Evolutionary conservation across 768 basidiomycete species (phyloP).

Genomic region (Leccinum subtestaceum): DNA sequence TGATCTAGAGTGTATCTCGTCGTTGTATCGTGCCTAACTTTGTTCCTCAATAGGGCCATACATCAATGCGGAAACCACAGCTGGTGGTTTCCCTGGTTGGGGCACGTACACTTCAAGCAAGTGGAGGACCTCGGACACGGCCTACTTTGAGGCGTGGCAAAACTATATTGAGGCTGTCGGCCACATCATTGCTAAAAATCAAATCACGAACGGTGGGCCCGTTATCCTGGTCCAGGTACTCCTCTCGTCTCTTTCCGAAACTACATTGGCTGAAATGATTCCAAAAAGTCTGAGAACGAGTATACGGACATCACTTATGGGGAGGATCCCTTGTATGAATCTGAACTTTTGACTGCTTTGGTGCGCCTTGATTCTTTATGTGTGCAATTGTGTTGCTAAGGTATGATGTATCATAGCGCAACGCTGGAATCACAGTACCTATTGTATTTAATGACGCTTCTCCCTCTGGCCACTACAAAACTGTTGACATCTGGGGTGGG

Average conservation of each 20-base stretch:
- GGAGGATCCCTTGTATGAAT: slow-evolving; percentile 44
- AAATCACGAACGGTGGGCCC: slow-evolving; percentile 60
- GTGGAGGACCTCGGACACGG: slow-evolving; percentile 48
- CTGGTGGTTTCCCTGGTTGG: slow-evolving; percentile 53
- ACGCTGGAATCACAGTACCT: slow-evolving; percentile 45
- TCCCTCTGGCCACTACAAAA: slow-evolving; percentile 44
- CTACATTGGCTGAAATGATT: background rate
- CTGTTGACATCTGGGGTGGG: slow-evolving; percentile 48
- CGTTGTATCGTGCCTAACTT: background rate
- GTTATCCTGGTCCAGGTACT: slow-evolving; percentile 37
- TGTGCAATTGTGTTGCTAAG: slow-evolving; percentile 1
- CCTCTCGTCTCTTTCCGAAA: slow-evolving; percentile 32
- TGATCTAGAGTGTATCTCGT: background rate
- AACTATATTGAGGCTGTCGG: slow-evolving; percentile 53
- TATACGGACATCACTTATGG: slow-evolving; percentile 38
- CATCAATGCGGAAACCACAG: slow-evolving; percentile 35
- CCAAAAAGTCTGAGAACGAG: slow-evolving; percentile 51
- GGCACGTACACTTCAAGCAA: slow-evolving; percentile 51
- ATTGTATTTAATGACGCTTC: slow-evolving; percentile 47
- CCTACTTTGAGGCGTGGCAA: slow-evolving; percentile 50
- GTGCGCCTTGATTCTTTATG: slow-evolving; percentile 6
- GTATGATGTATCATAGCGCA: slow-evolving; percentile 29
- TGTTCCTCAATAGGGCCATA: slow-evolving; percentile 19
- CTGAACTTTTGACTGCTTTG: slow-evolving; percentile 32
- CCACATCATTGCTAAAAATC: slow-evolving; percentile 49